Evolutionary conservation across 2,329 filamentous ascomycete genomes (phyloP), one percentile per base, ranked within the genome.

Genomic region (Zymoseptoria passerinii): DNA sequence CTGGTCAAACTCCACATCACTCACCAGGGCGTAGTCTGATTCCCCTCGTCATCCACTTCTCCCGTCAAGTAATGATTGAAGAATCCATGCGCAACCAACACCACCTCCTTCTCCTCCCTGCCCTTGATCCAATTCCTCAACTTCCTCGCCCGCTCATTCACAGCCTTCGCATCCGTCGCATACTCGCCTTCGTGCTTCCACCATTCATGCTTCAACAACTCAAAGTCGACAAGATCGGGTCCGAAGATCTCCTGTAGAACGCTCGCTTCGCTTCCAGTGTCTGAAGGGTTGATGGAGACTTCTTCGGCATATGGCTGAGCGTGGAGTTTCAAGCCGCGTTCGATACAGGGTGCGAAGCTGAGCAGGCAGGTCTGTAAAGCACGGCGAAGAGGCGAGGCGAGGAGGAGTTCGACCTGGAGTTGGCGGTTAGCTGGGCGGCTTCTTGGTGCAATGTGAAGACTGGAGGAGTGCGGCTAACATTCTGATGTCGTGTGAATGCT

Each of bases 1-100:
- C 9, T 3, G 35, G 7, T 20, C 27, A 4, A 4, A 40, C 13
- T 19, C 23, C 10, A 13, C 2, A 2, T 20, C 8, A 51, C 58
- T 56, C 56, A 71, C 68, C 67, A 68, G 23, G 63, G 63, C 54
- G 67, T 68, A 28, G 66, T 69, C 62, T 70, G 66, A 55, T 68
- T 50, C 3, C 68, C 68, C 13, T 65, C 49, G 40, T 67, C 66
- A 60, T 66, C 60, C 9, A 71, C 68, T 18, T 70, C 65, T 2
- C 66, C 65, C 16, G 65, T 66, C 53, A 68, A 48, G 48, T 63
- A 71, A 56, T 71, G 68, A 53, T 64, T 65, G 55, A 71, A 69
- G 57, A 66, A 66, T 8, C 68, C 68, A 61, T 70, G 68, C 48
- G 58, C 63, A 8, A 71, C 68, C 48, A 71, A 54, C 48, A 61